A percentile compares a stretch with the other conserved stretches of the same genome.
Evolutionary conservation across 2,329 filamentous ascomycete species (phyloP).

Genomic region (Tolypocladium sp.): DNA sequence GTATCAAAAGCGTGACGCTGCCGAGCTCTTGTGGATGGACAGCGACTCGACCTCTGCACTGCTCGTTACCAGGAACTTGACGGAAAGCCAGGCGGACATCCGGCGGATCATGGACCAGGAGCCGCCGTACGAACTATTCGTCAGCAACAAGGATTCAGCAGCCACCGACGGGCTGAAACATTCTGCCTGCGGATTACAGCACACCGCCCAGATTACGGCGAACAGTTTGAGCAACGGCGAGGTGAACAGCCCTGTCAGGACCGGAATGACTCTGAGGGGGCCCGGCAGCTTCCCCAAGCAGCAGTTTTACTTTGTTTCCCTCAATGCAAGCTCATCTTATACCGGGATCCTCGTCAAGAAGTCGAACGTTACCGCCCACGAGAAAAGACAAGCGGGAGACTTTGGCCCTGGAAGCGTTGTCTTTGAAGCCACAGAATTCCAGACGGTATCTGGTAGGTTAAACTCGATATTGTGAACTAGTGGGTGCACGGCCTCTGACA

Average conservation of each 20-base stretch:
- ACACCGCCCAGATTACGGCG: conserved; percentile 53
- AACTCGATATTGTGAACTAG: neutral
- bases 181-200: conserved; percentile 74
- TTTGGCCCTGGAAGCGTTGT: conserved; percentile 64
- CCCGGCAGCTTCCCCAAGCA: conserved; percentile 64
- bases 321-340: conserved; percentile 67
- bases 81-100: conserved; percentile 43
- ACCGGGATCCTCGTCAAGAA: conserved; percentile 63
- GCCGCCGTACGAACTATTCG: conserved; percentile 71
- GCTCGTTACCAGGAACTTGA: conserved; percentile 69
- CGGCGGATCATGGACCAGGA: conserved; percentile 41
- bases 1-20: conserved; percentile 32
- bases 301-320: conserved; percentile 73
- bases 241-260: conserved; percentile 37
- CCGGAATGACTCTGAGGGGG: conserved; percentile 61
- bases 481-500: conserved; percentile 1
- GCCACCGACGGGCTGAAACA: conserved; percentile 60
- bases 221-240: conserved; percentile 39
- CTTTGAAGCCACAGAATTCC: conserved; percentile 63
- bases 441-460: conserved; percentile 63
- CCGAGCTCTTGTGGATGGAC: conserved; percentile 70
- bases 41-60: conserved; percentile 73
- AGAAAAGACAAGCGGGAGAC: conserved; percentile 20
- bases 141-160: conserved; percentile 49
- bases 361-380: conserved; percentile 35